Evolutionary conservation across 1,284 basidiomycete genomes (phyloP).

Genomic region (Afroboletus lepidellus): DNA sequence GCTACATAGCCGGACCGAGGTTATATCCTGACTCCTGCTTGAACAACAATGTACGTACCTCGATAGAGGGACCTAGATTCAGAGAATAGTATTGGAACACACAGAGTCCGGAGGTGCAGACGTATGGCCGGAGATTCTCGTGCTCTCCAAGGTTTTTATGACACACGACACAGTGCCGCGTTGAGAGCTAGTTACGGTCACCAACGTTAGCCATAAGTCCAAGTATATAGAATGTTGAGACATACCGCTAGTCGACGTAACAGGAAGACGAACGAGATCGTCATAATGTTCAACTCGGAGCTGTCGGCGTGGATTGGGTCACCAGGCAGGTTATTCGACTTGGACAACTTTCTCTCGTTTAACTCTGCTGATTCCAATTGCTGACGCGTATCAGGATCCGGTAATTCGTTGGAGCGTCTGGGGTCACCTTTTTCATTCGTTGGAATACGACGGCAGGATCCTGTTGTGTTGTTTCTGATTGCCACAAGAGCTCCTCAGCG

Average conservation of each 20-base stretch:
- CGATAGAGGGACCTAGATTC: constrained; percentile 60
- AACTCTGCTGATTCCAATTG: constrained; percentile 43
- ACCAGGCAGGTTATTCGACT: constrained; percentile 46
- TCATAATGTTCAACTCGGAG: constrained; percentile 49
- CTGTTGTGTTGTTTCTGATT: constrained; percentile 48
- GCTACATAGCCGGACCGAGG: constrained; percentile 36
- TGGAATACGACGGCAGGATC: constrained; percentile 36
- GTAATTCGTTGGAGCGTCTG: not conserved
- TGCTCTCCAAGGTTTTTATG: constrained; percentile 52
- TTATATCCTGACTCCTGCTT: not conserved
- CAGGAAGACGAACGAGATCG: constrained; percentile 59
- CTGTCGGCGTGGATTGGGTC: constrained; percentile 46
- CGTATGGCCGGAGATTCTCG: constrained; percentile 65
- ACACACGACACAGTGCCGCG: constrained; percentile 61
- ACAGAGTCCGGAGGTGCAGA: constrained; percentile 59
- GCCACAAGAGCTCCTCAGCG: constrained; percentile 51
- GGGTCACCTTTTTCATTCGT: constrained; percentile 32
- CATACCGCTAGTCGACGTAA: constrained; percentile 56
- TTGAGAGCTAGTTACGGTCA: constrained; percentile 46
- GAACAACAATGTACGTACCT: constrained; percentile 39
- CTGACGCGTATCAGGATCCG: constrained; percentile 13
- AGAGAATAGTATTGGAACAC: constrained; percentile 62
- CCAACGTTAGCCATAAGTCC: not conserved
- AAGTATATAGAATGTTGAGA: not conserved
- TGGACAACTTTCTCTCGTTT: constrained; percentile 42